Conservation (phyloP, 164 flowering plant species). For the Dillenia suffruticosa region DNA sequence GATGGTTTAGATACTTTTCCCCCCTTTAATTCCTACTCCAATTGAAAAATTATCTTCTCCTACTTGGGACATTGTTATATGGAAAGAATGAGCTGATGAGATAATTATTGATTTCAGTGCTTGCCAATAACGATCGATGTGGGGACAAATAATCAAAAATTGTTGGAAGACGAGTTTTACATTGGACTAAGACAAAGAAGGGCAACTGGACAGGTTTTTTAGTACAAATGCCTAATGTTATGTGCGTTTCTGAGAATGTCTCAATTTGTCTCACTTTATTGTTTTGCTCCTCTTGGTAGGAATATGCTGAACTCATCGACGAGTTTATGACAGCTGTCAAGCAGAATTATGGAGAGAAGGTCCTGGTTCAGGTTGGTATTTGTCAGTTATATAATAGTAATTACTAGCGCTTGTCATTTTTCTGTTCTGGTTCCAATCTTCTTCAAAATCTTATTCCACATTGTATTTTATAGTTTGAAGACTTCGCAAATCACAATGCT, state of each 20-base stretch:
- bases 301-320: slow-evolving; percentile 64
- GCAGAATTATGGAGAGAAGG: slow-evolving; percentile 89
- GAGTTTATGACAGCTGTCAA: slow-evolving; percentile 89
- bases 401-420: too few relatives aligned
- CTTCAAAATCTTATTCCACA: too few relatives aligned
- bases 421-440: too few relatives aligned
- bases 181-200: slow-evolving; percentile 78
- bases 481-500: slow-evolving; percentile 93
- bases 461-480: slow-evolving; percentile 51
- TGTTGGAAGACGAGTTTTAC: slow-evolving; percentile 82
- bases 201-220: slow-evolving; percentile 71
- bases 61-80: too few relatives aligned
- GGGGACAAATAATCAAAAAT: slow-evolving; percentile 80
- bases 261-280: not conserved
- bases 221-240: too few relatives aligned
- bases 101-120: slow-evolving; percentile 41
- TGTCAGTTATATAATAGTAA: too few relatives aligned
- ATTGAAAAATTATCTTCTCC: too few relatives aligned
- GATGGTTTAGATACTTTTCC: too few relatives aligned
- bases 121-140: slow-evolving; percentile 90
- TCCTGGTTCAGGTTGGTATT: slow-evolving; percentile 40
- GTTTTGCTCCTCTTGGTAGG: slow-evolving; percentile 32
- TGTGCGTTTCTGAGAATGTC: too few relatives aligned
- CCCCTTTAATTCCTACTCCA: too few relatives aligned
- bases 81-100: too few relatives aligned